A percentile compares a stretch with the other conserved stretches of the same genome.
phyloP scores from a whole-genome alignment of 306 rosid genomes.

The Psophocarpus tetragonolobus region DNA sequence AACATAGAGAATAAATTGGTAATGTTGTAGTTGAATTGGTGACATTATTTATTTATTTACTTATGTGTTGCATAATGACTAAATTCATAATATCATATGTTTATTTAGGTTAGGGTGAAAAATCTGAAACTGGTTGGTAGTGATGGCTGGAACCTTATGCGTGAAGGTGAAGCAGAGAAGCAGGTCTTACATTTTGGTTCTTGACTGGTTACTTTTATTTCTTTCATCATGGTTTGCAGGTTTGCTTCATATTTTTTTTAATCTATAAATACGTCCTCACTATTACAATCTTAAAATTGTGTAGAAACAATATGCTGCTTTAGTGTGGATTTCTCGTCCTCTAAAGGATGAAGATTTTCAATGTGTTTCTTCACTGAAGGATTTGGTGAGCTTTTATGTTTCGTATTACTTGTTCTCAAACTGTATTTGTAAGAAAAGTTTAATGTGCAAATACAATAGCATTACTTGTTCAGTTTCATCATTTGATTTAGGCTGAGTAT shows the following conservation, averaged over 20 bases:
- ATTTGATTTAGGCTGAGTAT: slow-evolving; percentile 5
- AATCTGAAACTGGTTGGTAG: slow-evolving; percentile 77
- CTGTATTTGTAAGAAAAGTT: not conserved
- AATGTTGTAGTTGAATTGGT: slow-evolving; percentile 29
- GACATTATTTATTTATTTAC: slow-evolving; percentile 11
- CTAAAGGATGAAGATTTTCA: slow-evolving; percentile 65
- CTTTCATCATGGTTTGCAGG: not conserved
- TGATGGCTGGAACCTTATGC: slow-evolving; percentile 82
- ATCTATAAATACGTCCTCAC: not conserved
- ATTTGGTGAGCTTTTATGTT: slow-evolving; percentile 39
- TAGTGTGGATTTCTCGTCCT: slow-evolving; percentile 87
- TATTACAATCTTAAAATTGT: slow-evolving; percentile 24
- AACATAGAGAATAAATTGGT: slow-evolving; percentile 70
- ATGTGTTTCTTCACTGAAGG: slow-evolving; percentile 55
- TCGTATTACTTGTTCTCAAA: slow-evolving; percentile 11
- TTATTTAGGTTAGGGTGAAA: slow-evolving; percentile 72
- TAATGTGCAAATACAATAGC: not conserved
- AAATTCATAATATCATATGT: slow-evolving; percentile 5
- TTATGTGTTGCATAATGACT: slow-evolving; percentile 24
- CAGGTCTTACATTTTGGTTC: slow-evolving; percentile 56
- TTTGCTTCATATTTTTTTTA: not conserved
- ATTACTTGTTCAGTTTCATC: not conserved
- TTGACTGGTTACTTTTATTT: slow-evolving; percentile 15
- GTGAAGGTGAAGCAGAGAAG: slow-evolving; percentile 94
- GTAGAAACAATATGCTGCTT: slow-evolving; percentile 92